phyloP scores from a whole-genome alignment of 805 yeast species.

The Ogataea sp. region DNA sequence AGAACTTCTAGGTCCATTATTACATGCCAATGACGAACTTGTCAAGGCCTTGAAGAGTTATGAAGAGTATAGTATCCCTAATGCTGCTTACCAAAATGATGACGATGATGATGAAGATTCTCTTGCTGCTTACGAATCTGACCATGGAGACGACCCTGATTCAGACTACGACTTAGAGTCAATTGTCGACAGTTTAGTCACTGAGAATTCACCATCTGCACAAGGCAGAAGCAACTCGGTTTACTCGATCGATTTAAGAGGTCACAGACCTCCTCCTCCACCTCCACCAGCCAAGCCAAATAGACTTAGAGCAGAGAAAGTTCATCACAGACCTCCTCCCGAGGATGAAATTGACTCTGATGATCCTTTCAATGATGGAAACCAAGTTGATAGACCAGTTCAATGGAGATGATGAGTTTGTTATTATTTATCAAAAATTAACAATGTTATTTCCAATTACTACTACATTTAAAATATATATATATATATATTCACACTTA shows the following conservation, averaged over 20 bases:
- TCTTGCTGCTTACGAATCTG: slow-evolving; percentile 29
- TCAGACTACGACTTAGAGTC: slow-evolving; percentile 2
- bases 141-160: slow-evolving; percentile 5
- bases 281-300: slow-evolving; percentile 17
- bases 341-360: slow-evolving; percentile 10
- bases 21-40: slow-evolving; percentile 86
- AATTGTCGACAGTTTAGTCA: not conserved
- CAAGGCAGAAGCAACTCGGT: not conserved
- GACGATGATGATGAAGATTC: slow-evolving; percentile 31
- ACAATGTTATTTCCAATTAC: too few species aligned
- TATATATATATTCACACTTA: too few species aligned
- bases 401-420: slow-evolving; percentile 24
- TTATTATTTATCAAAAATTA: too few species aligned
- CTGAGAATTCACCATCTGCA: not conserved
- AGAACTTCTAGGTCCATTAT: slow-evolving; percentile 78
- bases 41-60: slow-evolving; percentile 64
- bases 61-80: slow-evolving; percentile 46
- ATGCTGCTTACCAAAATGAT: slow-evolving; percentile 36
- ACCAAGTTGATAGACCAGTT: slow-evolving; percentile 19
- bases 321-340: not conserved
- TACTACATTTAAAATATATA: too few species aligned
- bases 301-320: not conserved
- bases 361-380: slow-evolving; percentile 26
- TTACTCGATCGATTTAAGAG: slow-evolving; percentile 2
- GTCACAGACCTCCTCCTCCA: slow-evolving; percentile 17